Conservation (phyloP, 164 flowering plant species). For the Dillenia turbinata region DNA sequence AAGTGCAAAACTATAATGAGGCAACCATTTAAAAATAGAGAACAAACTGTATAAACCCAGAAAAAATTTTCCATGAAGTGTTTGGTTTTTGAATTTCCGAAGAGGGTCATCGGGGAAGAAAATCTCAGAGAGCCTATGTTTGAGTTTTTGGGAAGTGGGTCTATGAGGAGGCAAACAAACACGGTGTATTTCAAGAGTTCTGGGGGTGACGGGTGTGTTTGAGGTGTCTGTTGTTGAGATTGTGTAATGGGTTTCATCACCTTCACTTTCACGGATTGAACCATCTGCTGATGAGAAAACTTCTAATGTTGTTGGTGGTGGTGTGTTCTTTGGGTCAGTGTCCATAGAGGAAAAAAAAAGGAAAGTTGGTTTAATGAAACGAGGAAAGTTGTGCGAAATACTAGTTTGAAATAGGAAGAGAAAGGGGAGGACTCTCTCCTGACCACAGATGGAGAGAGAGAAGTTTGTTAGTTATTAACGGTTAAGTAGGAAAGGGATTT, state of each 20-base stretch:
- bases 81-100: slow-evolving; percentile 62
- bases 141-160: slow-evolving; percentile 47
- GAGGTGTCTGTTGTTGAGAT: not conserved
- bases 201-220: not conserved
- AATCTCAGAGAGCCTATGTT: slow-evolving; percentile 55
- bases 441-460: too few relatives aligned
- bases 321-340: too few relatives aligned
- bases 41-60: slow-evolving; percentile 68
- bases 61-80: slow-evolving; percentile 31
- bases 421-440: too few relatives aligned
- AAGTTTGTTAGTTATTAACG: too few relatives aligned
- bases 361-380: too few relatives aligned
- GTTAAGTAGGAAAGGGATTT: too few relatives aligned
- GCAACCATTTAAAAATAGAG: slow-evolving; percentile 65
- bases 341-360: too few relatives aligned
- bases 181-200: slow-evolving; percentile 35
- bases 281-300: too few relatives aligned
- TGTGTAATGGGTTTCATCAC: slow-evolving; percentile 22
- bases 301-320: too few relatives aligned
- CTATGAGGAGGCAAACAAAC: slow-evolving; percentile 67
- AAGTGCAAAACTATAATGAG: slow-evolving; percentile 29
- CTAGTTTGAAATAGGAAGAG: too few relatives aligned
- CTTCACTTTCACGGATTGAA: not conserved
- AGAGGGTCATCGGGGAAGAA: slow-evolving; percentile 96
- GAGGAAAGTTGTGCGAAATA: too few relatives aligned